phyloP scores from a whole-genome alignment of 2,329 filamentous ascomycete genomes.

The Pleoardoris graminearum region DNA sequence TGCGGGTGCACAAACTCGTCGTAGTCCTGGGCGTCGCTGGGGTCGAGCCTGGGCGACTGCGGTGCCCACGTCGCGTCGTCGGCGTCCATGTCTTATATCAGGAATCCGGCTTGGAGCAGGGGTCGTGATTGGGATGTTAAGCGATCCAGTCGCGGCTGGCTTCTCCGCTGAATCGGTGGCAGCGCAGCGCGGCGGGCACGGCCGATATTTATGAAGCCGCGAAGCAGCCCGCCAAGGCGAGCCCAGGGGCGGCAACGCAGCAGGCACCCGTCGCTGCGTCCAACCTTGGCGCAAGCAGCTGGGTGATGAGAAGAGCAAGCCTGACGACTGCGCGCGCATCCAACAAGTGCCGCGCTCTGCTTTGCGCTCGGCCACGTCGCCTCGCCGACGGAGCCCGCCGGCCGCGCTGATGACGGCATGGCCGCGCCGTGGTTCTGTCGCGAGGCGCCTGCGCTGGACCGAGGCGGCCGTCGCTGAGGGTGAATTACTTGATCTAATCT shows the following conservation, averaged over 20 bases:
- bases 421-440: slow-evolving; percentile 26
- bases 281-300: slow-evolving; percentile 13
- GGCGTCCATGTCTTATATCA: slow-evolving; percentile 30
- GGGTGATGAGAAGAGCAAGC: slow-evolving; percentile 43
- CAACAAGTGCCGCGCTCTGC: slow-evolving; percentile 18
- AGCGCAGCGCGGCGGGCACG: neutral
- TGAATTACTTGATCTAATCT: slow-evolving; percentile 67
- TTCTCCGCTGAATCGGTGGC: neutral
- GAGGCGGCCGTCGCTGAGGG: slow-evolving; percentile 50
- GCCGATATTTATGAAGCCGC: neutral
- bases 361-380: slow-evolving; percentile 1
- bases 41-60: slow-evolving; percentile 53
- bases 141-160: slow-evolving; percentile 19
- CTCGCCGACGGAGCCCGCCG: slow-evolving; percentile 34
- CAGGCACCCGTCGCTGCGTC: neutral
- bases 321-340: slow-evolving; percentile 24
- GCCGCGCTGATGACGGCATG: slow-evolving; percentile 1
- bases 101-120: no score
- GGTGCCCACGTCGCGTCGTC: slow-evolving; percentile 43
- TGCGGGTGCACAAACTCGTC: slow-evolving; percentile 43
- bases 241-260: neutral
- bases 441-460: slow-evolving; percentile 4
- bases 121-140: slow-evolving; percentile 18
- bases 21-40: slow-evolving; percentile 49
- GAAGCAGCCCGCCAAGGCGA: neutral